A percentile compares a stretch with the other conserved stretches of the same genome.
Evolutionary conservation across 2,329 filamentous ascomycete genomes (phyloP).

Genomic region (Fusarium temperatum): DNA sequence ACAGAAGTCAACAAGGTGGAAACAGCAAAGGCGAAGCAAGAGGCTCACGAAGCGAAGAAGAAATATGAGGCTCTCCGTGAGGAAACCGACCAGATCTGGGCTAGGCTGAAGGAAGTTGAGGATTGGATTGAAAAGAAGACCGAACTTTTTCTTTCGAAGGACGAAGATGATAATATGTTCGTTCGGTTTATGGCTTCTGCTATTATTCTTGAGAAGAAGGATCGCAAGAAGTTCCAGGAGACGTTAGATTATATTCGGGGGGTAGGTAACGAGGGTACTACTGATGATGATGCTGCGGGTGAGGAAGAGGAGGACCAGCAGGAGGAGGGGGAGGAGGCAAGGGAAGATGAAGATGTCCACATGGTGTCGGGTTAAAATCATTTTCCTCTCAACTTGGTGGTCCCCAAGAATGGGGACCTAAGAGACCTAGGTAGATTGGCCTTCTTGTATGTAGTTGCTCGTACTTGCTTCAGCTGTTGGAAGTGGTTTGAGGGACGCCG

Average conservation of each 20-base stretch:
- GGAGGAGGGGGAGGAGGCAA: background rate
- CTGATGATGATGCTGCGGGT: background rate
- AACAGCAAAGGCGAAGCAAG: too few species aligned
- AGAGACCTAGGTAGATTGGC: rapidly evolving
- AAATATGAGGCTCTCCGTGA: too few species aligned
- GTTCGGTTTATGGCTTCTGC: background rate
- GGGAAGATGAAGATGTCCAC: background rate
- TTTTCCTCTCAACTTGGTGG: rapidly evolving
- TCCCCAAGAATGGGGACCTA: rapidly evolving
- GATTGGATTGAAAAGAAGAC: background rate
- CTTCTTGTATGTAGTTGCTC: background rate
- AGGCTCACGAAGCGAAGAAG: too few species aligned
- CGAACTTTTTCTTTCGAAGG: rapidly evolving
- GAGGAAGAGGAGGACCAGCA: background rate
- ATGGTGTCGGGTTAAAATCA: background rate
- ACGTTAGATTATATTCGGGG: background rate
- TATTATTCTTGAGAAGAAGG: background rate
- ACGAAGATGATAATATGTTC: background rate
- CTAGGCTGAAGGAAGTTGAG: background rate
- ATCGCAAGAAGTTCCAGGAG: background rate
- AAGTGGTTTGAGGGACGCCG: background rate
- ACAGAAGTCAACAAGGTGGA: too few species aligned
- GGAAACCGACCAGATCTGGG: too few species aligned
- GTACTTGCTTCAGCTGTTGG: background rate
- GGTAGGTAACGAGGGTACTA: background rate